These are phyloP conservation scores for Berberis vulgaris DNA, from an alignment of 164 flowering plant species.

Conservation along the genomic window DNA sequence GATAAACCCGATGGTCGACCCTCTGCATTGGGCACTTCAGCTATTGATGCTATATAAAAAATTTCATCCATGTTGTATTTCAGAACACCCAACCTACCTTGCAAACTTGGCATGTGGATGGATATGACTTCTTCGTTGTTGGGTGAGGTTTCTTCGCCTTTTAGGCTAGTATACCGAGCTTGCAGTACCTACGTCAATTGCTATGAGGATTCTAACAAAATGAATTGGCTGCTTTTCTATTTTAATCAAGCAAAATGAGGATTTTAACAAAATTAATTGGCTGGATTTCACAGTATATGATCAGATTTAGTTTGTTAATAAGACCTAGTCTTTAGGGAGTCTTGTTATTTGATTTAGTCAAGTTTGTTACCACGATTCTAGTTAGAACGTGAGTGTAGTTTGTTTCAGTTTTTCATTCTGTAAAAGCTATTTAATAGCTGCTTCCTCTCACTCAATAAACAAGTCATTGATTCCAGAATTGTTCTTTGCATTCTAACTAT, in stretches of 20 bases:
- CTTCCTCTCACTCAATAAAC: too few species aligned
- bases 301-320: too few species aligned
- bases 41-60: conserved; percentile 14
- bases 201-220: too few species aligned
- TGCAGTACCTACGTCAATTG: background rate
- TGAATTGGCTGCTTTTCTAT: too few species aligned
- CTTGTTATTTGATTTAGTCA: too few species aligned
- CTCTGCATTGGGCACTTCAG: conserved; percentile 10
- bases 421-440: too few species aligned
- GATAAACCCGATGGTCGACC: conserved; percentile 16
- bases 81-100: conserved; percentile 14
- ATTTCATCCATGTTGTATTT: conserved; percentile 26
- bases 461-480: too few species aligned
- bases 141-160: conserved; percentile 18
- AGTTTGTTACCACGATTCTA: too few species aligned
- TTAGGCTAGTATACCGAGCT: background rate
- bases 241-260: background rate
- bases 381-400: too few species aligned
- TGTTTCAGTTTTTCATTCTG: too few species aligned
- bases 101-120: conserved; percentile 38
- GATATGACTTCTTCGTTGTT: conserved; percentile 32
- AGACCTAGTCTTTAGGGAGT: too few species aligned
- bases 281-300: background rate
- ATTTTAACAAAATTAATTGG: background rate
- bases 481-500: too few species aligned